A percentile compares a stretch with the other conserved stretches of the same genome.
phyloP scores from a whole-genome alignment of 1,284 basidiomycete species.

The Apiotrichum porosum region DNA sequence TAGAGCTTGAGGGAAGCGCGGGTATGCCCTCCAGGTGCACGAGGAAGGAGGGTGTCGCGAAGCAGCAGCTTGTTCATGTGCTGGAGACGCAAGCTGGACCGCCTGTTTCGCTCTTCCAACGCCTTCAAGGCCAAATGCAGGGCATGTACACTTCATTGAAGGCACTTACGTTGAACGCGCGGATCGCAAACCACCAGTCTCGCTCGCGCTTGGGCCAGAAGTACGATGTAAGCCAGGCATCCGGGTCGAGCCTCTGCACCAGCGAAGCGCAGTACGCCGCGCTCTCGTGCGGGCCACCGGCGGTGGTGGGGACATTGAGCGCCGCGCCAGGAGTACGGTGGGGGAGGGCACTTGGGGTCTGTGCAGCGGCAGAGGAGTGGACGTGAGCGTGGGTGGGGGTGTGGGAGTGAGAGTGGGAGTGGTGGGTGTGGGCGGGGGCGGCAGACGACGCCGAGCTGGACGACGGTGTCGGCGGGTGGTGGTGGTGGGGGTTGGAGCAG shows the following conservation, averaged over 20 bases:
- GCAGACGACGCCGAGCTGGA: too few species aligned
- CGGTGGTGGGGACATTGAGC: slow-evolving; percentile 15
- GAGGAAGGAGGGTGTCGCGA: too few species aligned
- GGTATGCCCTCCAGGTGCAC: too few species aligned
- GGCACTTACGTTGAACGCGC: slow-evolving; percentile 76
- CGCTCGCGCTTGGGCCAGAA: slow-evolving; percentile 67
- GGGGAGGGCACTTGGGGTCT: not conserved
- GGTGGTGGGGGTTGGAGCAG: slow-evolving; percentile 1
- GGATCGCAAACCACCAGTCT: slow-evolving; percentile 71
- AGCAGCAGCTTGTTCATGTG: too few species aligned
- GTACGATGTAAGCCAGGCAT: slow-evolving; percentile 68
- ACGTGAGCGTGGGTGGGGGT: too few species aligned
- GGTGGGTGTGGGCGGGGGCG: not conserved
- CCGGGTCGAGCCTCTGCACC: slow-evolving; percentile 50
- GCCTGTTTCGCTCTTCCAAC: not conserved
- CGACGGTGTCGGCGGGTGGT: not conserved
- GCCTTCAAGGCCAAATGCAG: not conserved
- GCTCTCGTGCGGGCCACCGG: slow-evolving; percentile 37
- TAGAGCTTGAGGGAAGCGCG: too few species aligned
- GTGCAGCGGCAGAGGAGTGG: too few species aligned
- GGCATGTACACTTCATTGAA: not conserved
- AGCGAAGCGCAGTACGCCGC: slow-evolving; percentile 45
- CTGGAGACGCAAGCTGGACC: too few species aligned
- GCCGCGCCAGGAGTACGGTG: slow-evolving; percentile 14
- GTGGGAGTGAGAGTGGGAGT: not conserved